Evolutionary conservation across 1,284 basidiomycete genomes (phyloP), one percentile per base, ranked within the genome.

Genomic region (Megacollybia platyphylla): DNA sequence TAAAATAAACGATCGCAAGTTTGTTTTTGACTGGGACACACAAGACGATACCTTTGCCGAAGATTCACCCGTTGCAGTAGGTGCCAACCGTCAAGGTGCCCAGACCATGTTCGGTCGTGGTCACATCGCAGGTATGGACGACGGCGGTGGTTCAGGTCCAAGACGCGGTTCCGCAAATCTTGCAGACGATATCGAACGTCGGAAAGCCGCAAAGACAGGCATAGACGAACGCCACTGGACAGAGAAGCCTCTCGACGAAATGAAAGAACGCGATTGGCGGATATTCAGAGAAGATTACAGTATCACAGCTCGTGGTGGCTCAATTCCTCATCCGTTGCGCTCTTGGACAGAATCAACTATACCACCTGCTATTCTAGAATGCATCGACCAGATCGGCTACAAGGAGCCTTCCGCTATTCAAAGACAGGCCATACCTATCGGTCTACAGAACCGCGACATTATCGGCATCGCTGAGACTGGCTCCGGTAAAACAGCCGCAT

Each of bases 401-500:
- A 92, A 87, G 54, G 94, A 97, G 46, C 94, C 94, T 0, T 90
- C 87, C 26, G 83, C 94, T 2, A 97, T 99, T 58, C 94, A 99
- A 62, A 75, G 94, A 36, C 94, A 98, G 60, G 94, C 96, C 5
- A 97, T 98, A 48, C 94, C 94, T 7, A 97, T 99, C 49, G 94
- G 94, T 36, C 61, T 98, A 50, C 87, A 93, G 58, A 93, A 94
- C 56, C 74, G 94, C 40, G 94, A 99, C 59, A 79, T 97, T 50
- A 97, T 99, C 55, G 96, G 94, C 52, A 91, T 98, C 44, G 96
- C 94, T 46, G 94, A 99, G 64, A 98, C 96, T 41, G 89, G 88
- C 86, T 97, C 94, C 52, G 94, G 94, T 58, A 98, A 98, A 70
- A 98, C 94, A 10, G 94, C 93, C n/a, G 91, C 93, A 2, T 98